Evolutionary conservation across 2,329 filamentous ascomycete genomes (phyloP), one percentile per base, ranked within the genome.

Genomic region (Paraphaeosphaeria minitans): DNA sequence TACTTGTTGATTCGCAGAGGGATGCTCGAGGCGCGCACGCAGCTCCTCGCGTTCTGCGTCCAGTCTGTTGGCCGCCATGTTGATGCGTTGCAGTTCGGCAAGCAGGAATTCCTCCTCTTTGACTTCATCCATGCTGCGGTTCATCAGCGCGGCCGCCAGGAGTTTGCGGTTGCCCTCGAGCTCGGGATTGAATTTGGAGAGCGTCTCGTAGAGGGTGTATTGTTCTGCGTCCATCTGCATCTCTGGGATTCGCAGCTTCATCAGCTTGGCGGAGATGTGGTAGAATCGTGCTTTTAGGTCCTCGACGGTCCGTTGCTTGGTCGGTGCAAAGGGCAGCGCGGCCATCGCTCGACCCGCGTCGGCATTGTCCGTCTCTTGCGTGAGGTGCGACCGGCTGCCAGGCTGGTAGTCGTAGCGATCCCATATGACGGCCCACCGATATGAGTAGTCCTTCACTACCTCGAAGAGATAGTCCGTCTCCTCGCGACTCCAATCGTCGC

Each of bases 261-360:
- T 77, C 35, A 76, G 69, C 59, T 77, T 77, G 8, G 76, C 76
- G 87, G 91, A 91, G 37, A 98, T 87, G 55, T 89, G 86, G 77
- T 98, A 99, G 79, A 96, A 98, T 54, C 95, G 86, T 16, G 89
- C 85, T 77, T 99, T 99, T 60, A 99, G 81, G 61, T 97, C 92
- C 75, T 99, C 95, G 82, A 97, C 87, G 1, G 87, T 88, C 43
- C 95, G 87, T 8, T 78, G 75, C 57, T 83, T 85, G 3, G 80
- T 71, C 5, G 82, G 81, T 0, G 83, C 68, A 59, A 73, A 76
- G 1, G 75, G 74, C 35, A 77, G 65, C 2, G 71, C 59, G n/a
- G 71, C 67, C 24, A 75, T 61, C 1, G 72, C 66, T 33, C 68
- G 67, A 3, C 50, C 55, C 24, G 66, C 59, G 12, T 73, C 68